Percentiles rank a stretch among this genome's conserved stretches.
Conservation (phyloP, 2,329 filamentous ascomycete species). For the Aspergillus ruber region DNA sequence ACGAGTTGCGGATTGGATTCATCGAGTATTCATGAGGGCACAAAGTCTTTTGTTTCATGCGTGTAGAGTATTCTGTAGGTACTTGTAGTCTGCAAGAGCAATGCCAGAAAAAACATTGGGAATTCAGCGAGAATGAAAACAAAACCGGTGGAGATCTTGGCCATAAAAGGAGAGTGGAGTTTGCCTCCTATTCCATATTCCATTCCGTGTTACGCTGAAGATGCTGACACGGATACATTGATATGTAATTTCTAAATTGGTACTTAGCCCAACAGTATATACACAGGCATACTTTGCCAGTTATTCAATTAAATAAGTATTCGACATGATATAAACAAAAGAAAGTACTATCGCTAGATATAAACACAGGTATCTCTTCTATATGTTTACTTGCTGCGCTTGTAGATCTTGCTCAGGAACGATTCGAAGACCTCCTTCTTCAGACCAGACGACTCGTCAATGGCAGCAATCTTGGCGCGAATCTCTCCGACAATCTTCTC, state of each 20-base stretch:
- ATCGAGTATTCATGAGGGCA: no score
- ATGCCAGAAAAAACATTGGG: no score
- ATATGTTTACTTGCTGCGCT: slow-evolving; percentile 79
- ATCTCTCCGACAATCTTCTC: slow-evolving; percentile 79
- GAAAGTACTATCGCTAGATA: not conserved
- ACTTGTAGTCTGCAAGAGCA: no score
- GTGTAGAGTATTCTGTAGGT: no score
- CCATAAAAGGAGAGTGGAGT: not conserved
- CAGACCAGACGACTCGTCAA: slow-evolving; percentile 82
- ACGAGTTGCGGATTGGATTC: no score
- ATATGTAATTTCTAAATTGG: not conserved
- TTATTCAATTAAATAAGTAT: not conserved
- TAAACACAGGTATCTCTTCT: not conserved
- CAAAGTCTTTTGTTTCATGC: no score
- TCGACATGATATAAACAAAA: not conserved
- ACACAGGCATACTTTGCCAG: no score
- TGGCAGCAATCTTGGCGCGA: slow-evolving; percentile 62
- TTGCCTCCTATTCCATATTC: not conserved
- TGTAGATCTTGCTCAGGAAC: slow-evolving; percentile 96
- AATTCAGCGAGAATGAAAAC: not conserved
- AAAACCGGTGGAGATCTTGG: not conserved
- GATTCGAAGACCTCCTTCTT: slow-evolving; percentile 85
- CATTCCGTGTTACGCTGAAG: not conserved
- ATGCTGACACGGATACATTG: not conserved
- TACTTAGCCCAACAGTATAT: no score